These are phyloP conservation scores for Syzygium grande DNA, from an alignment of 345 rosid genomes.

Conservation along the genomic window DNA sequence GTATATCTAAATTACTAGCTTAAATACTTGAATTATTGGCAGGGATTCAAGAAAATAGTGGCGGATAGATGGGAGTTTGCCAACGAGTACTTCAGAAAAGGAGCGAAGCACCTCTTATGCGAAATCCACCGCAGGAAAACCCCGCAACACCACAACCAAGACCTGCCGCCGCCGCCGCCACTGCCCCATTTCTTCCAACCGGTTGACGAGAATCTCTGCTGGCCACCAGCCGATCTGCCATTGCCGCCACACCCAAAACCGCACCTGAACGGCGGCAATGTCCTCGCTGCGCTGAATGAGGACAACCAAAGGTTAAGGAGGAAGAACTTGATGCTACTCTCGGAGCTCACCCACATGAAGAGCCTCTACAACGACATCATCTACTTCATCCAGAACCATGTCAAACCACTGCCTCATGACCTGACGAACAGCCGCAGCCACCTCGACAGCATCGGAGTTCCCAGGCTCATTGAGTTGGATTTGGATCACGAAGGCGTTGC, in stretches of 20 bases:
- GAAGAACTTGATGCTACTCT: slow-evolving; percentile 42
- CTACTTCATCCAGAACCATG: slow-evolving; percentile 59
- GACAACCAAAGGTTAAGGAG: slow-evolving; percentile 42
- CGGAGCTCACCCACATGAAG: slow-evolving; percentile 56
- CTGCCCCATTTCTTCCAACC: slow-evolving; percentile 2
- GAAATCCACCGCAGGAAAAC: slow-evolving; percentile 54
- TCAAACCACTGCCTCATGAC: slow-evolving; percentile 12
- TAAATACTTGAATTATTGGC: not conserved
- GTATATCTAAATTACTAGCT: not conserved
- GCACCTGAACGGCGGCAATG: not conserved
- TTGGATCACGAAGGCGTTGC: not conserved
- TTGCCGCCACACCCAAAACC: not conserved
- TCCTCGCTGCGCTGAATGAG: slow-evolving; percentile 32
- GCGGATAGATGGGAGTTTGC: slow-evolving; percentile 73
- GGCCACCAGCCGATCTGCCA: not conserved
- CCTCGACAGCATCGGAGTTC: not conserved
- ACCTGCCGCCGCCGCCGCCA: not conserved
- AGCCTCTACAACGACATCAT: slow-evolving; percentile 51
- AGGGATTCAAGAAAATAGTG: slow-evolving; percentile 58
- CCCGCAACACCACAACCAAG: slow-evolving; percentile 18
- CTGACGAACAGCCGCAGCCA: not conserved
- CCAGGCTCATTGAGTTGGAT: slow-evolving; percentile 18
- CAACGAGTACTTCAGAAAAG: slow-evolving; percentile 47
- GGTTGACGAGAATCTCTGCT: not conserved
- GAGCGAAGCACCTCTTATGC: slow-evolving; percentile 40